A percentile compares a stretch with the other conserved stretches of the same genome.
phyloP scores from a whole-genome alignment of 225 moss, liverwort and hornwort genomes.

The Bryoerythrophyllum caledonicum region DNA sequence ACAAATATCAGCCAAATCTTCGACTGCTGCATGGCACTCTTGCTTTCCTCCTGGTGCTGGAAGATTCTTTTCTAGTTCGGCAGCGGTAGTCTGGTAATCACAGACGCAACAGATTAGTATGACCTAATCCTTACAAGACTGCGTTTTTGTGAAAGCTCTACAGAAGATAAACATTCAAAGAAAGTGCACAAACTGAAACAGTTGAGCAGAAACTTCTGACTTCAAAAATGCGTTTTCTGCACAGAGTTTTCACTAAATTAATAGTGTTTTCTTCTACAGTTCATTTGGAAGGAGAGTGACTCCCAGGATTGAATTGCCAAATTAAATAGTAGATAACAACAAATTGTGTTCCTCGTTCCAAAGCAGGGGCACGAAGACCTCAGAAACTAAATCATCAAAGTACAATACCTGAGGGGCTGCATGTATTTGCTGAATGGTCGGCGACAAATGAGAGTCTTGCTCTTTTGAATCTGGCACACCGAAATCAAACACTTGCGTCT shows the following conservation, averaged over 20 bases:
- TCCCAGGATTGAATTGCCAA: background rate
- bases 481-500: constrained; percentile 28
- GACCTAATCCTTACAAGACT: background rate
- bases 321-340: constrained; percentile 3
- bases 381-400: background rate
- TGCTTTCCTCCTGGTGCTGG: background rate
- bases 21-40: constrained; percentile 4
- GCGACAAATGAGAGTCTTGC: constrained; percentile 2
- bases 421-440: constrained; percentile 12
- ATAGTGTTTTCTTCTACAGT: background rate
- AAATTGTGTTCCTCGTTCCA: background rate
- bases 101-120: constrained; percentile 15
- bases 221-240: background rate
- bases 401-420: constrained; percentile 16
- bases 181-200: background rate
- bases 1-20: constrained; percentile 18
- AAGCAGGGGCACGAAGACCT: background rate
- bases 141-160: background rate
- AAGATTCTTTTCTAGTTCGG: background rate
- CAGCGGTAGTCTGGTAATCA: background rate
- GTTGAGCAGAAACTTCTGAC: background rate
- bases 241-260: background rate
- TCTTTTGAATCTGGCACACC: constrained; percentile 3
- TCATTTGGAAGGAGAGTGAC: background rate
- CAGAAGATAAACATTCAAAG: background rate